Percentiles rank a stretch among this genome's conserved stretches.
Evolutionary conservation across 2,329 filamentous ascomycete species (phyloP).

Genomic region (Penicillium sp.): DNA sequence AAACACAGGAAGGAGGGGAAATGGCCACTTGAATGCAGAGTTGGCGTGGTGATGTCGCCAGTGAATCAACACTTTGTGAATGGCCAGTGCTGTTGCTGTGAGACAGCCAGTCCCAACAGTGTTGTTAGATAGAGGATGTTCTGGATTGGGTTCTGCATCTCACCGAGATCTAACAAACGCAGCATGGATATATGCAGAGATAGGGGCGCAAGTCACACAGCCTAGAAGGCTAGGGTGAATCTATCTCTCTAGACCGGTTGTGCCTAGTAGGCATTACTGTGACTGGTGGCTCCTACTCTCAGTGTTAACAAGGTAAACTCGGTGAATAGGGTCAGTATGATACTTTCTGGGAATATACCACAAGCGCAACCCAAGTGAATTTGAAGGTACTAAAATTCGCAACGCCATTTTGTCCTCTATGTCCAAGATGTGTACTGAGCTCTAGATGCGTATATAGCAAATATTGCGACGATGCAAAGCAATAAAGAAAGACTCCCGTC

Average conservation of each 20-base stretch:
- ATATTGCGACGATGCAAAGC: conserved; percentile 19
- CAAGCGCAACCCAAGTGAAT: neutral
- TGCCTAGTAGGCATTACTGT: neutral
- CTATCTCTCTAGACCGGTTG: neutral
- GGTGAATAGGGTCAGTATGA: neutral
- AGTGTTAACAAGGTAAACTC: neutral
- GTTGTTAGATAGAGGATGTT: neutral
- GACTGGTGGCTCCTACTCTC: neutral
- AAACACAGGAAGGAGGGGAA: conserved; percentile 2
- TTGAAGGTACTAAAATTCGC: neutral
- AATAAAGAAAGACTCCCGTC: conserved; percentile 20
- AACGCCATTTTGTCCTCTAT: conserved; percentile 9
- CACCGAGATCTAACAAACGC: conserved; percentile 2
- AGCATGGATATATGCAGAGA: conserved; percentile 10
- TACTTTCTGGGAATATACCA: neutral
- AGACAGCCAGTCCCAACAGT: conserved; percentile 4
- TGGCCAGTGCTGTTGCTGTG: neutral
- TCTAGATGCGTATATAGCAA: conserved; percentile 19
- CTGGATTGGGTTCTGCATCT: conserved; percentile 1
- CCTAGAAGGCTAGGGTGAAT: conserved; percentile 7
- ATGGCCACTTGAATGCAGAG: neutral
- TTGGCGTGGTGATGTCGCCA: conserved; percentile 4
- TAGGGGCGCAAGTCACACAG: neutral
- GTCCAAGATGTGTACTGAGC: conserved; percentile 19
- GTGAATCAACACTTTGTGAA: neutral